Percentiles rank a stretch among this genome's conserved stretches.
phyloP scores from a whole-genome alignment of 345 rosid genomes.

The Bruguiera gymnorhiza region DNA sequence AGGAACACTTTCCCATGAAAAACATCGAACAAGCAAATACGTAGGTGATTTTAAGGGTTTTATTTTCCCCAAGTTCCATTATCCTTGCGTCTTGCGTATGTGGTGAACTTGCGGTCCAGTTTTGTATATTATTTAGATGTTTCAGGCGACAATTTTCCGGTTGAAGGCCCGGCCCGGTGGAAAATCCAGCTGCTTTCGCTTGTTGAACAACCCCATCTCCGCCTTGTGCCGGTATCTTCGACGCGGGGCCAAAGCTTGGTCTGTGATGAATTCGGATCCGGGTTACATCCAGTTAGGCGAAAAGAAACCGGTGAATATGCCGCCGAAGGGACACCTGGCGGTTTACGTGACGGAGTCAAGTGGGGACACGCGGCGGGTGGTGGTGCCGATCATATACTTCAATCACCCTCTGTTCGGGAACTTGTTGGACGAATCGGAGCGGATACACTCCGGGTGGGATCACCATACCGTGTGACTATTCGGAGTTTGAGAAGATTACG shows the following conservation, averaged over 20 bases:
- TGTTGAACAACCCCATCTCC: slow-evolving; percentile 38
- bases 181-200: slow-evolving; percentile 16
- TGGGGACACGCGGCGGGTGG: slow-evolving; percentile 41
- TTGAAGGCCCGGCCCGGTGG: slow-evolving; percentile 37
- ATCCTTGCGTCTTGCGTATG: not conserved
- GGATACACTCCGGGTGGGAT: slow-evolving; percentile 69
- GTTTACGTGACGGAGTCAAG: slow-evolving; percentile 68
- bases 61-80: too few species aligned
- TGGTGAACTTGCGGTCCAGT: not conserved
- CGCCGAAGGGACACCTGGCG: slow-evolving; percentile 79
- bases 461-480: slow-evolving; percentile 65
- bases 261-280: slow-evolving; percentile 26
- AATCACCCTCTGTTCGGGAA: slow-evolving; percentile 84
- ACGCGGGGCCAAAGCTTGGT: slow-evolving; percentile 39
- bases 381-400: slow-evolving; percentile 75
- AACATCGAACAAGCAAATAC: too few species aligned
- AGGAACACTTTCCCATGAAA: not conserved
- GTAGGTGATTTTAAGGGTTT: too few species aligned
- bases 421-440: slow-evolving; percentile 67
- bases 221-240: slow-evolving; percentile 33
- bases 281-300: slow-evolving; percentile 43
- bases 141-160: slow-evolving; percentile 47
- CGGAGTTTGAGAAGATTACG: slow-evolving; percentile 76
- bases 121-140: slow-evolving; percentile 26
- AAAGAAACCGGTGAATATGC: slow-evolving; percentile 37